Evolutionary conservation across 2,329 filamentous ascomycete species (phyloP).

Genomic region (Drechmeria coniospora): DNA sequence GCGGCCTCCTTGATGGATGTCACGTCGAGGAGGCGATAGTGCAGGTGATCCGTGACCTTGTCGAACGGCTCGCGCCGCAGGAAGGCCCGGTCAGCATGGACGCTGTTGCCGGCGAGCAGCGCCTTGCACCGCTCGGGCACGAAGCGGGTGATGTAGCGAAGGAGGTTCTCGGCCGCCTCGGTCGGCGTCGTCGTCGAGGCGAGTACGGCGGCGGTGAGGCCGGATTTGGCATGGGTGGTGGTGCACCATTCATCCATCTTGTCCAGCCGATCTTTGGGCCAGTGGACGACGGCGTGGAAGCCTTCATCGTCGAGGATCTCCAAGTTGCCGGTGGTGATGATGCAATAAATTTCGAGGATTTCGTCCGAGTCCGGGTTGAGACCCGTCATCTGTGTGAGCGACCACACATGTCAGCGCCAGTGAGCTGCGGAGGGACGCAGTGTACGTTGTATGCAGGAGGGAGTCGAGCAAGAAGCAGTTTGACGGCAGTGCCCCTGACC

Average conservation of each 20-base stretch:
- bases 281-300: constrained; percentile 69
- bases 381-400: constrained; percentile 93
- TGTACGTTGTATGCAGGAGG: too few species aligned
- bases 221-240: constrained; percentile 62
- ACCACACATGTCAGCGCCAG: constrained; percentile 1
- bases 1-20: constrained; percentile 86
- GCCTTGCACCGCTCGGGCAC: constrained; percentile 52
- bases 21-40: constrained; percentile 85
- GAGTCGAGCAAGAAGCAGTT: neutral
- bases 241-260: constrained; percentile 85
- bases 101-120: constrained; percentile 78
- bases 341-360: constrained; percentile 84
- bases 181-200: constrained; percentile 57
- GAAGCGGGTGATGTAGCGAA: constrained; percentile 61
- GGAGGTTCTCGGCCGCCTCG: constrained; percentile 54
- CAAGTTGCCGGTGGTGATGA: constrained; percentile 71
- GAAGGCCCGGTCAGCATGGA: constrained; percentile 81
- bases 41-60: constrained; percentile 58
- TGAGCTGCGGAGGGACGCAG: too few species aligned
- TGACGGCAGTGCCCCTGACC: constrained; percentile 18
- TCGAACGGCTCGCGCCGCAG: constrained; percentile 60
- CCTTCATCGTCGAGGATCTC: constrained; percentile 60
- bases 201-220: constrained; percentile 63
- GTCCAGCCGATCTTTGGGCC: constrained; percentile 52
- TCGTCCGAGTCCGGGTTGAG: constrained; percentile 59